phyloP scores from a whole-genome alignment of 176 grass and related monocot genomes.

The Oryza meridionalis region DNA sequence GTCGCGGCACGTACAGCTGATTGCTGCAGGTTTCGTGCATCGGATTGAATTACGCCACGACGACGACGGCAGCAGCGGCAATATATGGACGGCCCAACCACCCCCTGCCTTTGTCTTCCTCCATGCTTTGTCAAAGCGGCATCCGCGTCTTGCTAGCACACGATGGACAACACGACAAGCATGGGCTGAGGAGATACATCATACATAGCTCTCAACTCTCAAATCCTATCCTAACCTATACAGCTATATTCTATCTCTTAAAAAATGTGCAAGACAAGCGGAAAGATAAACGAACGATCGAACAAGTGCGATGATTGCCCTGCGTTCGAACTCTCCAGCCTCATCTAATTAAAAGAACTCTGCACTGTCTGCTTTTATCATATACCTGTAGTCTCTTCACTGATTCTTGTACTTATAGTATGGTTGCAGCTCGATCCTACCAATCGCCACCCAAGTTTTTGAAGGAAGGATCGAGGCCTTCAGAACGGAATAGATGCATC shows the following conservation, averaged over 20 bases:
- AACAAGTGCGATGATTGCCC: constrained; percentile 14
- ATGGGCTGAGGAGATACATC: constrained; percentile 13
- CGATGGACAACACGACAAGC: constrained; percentile 11
- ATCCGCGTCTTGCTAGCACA: constrained; percentile 3
- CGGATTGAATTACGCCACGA: not conserved
- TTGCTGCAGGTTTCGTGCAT: not conserved
- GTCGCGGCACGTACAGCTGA: not conserved
- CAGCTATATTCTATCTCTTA: no score
- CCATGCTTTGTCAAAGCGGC: constrained; percentile 10
- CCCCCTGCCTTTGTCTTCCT: constrained; percentile 19
- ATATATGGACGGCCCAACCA: constrained; percentile 20
- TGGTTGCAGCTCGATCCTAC: not conserved
- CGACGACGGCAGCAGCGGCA: not conserved
- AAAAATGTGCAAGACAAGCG: not conserved
- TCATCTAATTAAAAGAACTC: not conserved
- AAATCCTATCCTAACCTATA: not conserved
- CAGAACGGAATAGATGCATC: not conserved
- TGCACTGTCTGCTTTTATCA: not conserved
- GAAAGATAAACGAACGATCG: not conserved
- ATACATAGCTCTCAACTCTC: not conserved
- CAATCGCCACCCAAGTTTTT: not conserved
- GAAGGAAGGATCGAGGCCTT: not conserved
- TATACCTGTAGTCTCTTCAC: not conserved
- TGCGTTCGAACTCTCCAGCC: constrained; percentile 2
- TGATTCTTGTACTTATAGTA: not conserved